Evolutionary conservation across 345 rosid species (phyloP).

Genomic region (Citrus sp.): DNA sequence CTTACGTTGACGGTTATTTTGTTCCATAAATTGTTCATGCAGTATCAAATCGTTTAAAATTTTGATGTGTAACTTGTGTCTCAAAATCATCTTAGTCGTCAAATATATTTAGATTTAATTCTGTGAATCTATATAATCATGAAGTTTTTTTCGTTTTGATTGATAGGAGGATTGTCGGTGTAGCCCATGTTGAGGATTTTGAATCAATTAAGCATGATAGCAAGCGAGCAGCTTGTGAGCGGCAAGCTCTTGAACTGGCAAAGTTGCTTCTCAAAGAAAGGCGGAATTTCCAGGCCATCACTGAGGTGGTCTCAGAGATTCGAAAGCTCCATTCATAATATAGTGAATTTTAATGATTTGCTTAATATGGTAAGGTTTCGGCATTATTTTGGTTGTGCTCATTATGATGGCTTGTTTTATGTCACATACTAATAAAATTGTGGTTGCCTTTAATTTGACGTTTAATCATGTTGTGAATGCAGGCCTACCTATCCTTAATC

Average conservation of each 20-base stretch:
- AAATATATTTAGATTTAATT: no score
- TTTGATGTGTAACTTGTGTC: no score
- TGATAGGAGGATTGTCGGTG: slow-evolving; percentile 90
- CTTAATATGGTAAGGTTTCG: neutral
- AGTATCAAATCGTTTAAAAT: neutral
- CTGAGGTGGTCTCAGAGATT: slow-evolving; percentile 66
- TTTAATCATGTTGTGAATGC: neutral
- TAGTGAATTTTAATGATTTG: neutral
- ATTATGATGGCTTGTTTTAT: neutral
- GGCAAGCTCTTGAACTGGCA: slow-evolving; percentile 62
- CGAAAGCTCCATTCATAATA: slow-evolving; percentile 19
- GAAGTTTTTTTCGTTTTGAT: neutral
- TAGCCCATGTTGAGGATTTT: slow-evolving; percentile 95
- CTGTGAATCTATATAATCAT: neutral
- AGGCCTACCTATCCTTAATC: no score
- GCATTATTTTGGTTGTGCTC: neutral
- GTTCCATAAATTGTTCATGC: neutral
- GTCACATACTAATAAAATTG: neutral
- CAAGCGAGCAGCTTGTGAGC: slow-evolving; percentile 69
- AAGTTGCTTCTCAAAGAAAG: slow-evolving; percentile 74
- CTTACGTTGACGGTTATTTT: no score
- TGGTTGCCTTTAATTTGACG: neutral
- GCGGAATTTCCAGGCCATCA: slow-evolving; percentile 58
- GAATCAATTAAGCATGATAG: slow-evolving; percentile 69
- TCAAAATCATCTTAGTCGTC: no score